phyloP scores from a whole-genome alignment of 768 basidiomycete species.

The Nevesoporus exiguus region DNA sequence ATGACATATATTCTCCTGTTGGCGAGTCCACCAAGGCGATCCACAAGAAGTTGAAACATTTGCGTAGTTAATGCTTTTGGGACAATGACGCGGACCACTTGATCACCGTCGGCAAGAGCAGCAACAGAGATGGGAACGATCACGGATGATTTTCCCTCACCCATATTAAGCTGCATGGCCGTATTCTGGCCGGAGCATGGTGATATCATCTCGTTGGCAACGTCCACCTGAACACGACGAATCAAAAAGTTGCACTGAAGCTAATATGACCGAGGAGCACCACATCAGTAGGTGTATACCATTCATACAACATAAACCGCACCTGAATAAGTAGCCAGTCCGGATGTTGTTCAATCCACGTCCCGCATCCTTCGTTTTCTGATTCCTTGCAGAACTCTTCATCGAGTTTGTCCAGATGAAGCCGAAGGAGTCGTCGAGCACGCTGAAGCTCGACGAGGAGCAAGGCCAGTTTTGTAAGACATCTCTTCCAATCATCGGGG shows the following conservation, averaged over 20 bases:
- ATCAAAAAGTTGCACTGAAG: background rate
- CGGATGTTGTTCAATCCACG: background rate
- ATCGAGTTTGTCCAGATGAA: background rate
- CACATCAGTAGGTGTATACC: background rate
- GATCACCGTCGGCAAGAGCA: background rate
- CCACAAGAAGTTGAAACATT: background rate
- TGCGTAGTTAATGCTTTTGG: background rate
- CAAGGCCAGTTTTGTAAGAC: background rate
- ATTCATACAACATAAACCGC: background rate
- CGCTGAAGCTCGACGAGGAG: background rate
- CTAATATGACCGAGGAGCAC: background rate
- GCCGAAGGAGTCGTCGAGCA: background rate
- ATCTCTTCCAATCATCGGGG: background rate
- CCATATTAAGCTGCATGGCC: background rate
- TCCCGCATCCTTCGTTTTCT: background rate
- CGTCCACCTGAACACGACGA: background rate
- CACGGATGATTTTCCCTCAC: background rate
- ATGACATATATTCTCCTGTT: background rate
- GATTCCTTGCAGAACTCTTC: background rate
- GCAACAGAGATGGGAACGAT: background rate
- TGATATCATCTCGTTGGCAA: background rate
- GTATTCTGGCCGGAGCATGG: background rate
- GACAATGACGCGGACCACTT: background rate
- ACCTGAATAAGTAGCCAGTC: background rate
- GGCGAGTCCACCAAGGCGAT: background rate